Conservation (phyloP, 2,329 filamentous ascomycete species). For the Leptographium radiaticola region DNA sequence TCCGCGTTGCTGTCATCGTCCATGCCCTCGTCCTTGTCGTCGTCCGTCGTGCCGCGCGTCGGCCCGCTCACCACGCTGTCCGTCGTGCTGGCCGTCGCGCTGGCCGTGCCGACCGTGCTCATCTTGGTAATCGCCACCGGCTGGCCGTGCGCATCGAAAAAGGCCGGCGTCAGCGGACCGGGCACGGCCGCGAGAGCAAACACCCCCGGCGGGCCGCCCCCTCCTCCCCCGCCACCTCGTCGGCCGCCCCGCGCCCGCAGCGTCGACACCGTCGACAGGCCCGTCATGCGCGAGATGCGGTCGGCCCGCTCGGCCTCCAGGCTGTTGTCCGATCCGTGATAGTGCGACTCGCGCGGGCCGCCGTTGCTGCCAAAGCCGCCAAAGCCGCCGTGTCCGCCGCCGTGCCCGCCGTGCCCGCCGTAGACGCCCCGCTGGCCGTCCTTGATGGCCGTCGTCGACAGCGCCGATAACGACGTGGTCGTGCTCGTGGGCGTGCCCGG, state of each 20-base stretch:
- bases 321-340: constrained; percentile 53
- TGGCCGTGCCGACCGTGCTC: constrained; percentile 84
- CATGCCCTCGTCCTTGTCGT: constrained; percentile 34
- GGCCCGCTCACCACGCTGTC: constrained; percentile 12
- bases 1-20: constrained; percentile 26
- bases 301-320: constrained; percentile 87
- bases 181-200: constrained; percentile 1
- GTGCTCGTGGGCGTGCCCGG: constrained; percentile 92
- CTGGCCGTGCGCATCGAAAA: constrained; percentile 68
- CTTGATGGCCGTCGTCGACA: constrained; percentile 92
- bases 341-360: constrained; percentile 32
- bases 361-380: constrained; percentile 40
- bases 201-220: not conserved
- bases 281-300: constrained; percentile 85
- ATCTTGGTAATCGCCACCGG: constrained; percentile 59
- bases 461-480: constrained; percentile 78
- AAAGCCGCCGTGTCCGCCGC: not conserved
- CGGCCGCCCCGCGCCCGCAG: constrained; percentile 33
- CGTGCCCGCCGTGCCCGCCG: not conserved
- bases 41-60: constrained; percentile 14
- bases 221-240: constrained; percentile 18
- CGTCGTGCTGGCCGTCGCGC: constrained; percentile 55
- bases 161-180: constrained; percentile 45
- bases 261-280: constrained; percentile 76
- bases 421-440: constrained; percentile 77